Base-by-base conservation (phyloP, 148 eudicot genomes). In the Gaultheria prostrata region DNA sequence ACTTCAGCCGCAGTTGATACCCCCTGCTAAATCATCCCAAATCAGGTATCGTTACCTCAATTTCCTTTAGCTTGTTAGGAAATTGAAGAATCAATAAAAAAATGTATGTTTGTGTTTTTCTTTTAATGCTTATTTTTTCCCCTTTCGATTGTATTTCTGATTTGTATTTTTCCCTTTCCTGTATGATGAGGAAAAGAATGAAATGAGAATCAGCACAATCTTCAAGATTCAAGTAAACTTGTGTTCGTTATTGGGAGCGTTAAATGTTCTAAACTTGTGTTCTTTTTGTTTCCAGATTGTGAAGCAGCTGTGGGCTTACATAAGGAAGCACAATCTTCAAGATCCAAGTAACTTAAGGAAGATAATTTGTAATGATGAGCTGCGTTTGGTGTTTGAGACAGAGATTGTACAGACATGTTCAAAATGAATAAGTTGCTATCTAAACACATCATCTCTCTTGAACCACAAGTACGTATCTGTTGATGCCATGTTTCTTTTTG, bases 331-430 rank as follows among this genome's bases (percentile, higher is more conserved):
- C 88, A 95, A 94, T 86, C 98, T 95, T 82, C 98, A 95, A 89
- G 98, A 95, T 85, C 98, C 98, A 59, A 91, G 90, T 76, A 95
- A 95, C 90, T 94, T 93, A 84, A 94, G 98, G 90, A 94, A 89
- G 90, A 90, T 92, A 79, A 88, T 88, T 65, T 92, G 97, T 84
- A 91, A 92, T 83, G 94, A 92, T 54, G 91, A 89, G 85, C 88
- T 93, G 76, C 94, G 91, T 46, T 80, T 88, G 76, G 87, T 92
- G 76, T 92, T 93, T 80, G 93, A 92, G 89, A 89, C 89, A n/a
- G n/a, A 1, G 92, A 92, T 81, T 84, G 89, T 71, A 93, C 93
- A 28, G 91, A 93, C 85, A 89, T 89, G 97, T 92, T 93, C 86
- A 87, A 90, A 89, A 89, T 92, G 92, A 92, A 93, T 86, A 92